Base-by-base conservation (phyloP, 306 rosid genomes). In the Cercis canadensis region DNA sequence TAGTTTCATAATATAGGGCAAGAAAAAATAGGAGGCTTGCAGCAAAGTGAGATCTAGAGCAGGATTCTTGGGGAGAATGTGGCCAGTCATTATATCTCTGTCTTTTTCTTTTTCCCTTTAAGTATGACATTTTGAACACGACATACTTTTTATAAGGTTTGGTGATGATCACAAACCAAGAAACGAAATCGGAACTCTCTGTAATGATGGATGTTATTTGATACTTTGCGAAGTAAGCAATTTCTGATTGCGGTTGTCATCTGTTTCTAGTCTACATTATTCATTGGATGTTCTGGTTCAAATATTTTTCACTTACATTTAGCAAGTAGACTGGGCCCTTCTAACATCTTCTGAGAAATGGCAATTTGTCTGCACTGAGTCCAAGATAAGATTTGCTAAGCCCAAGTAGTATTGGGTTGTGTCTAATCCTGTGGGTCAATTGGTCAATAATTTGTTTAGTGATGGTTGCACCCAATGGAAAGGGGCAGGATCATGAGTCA, bases 51-150 rank as follows among this genome's bases (percentile, higher is more conserved):
- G 55, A 69, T 62, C 49, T 67, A 67, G 62, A 79, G 39, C 69
- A 69, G 59, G 63, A 36, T 73, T 69, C 52, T 52, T 46, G 56
- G 59, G 75, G 64, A 75, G n/a, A 46, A 52, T 52, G 58, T 75
- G 75, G 47, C 56, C 29, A 46, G 60, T 64, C 62, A 24, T 69
- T 65, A 37, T 64, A 41, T 44, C 12, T 53, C 52, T 41, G 15
- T 54, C 46, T 63, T 31, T 78, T 39, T 62, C 66, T 75, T 57
- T 19, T 43, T 17, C 24, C 62, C 36, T 33, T n/a, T 21, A 31
- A 59, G 69, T 82, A 18, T 70, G 39, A 16, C 76, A 68, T 63
- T 75, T 62, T 73, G 78, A 72, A 76, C 41, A 59, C 65, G 17
- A 62, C 65, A 65, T 73, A 52, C 72, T 40, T n/a, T n/a, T n/a